Percentiles rank a stretch among this genome's conserved stretches.
These are phyloP conservation scores for Potentilla sterilis DNA, from an alignment of 306 rosid genomes.

Conservation along the genomic window DNA sequence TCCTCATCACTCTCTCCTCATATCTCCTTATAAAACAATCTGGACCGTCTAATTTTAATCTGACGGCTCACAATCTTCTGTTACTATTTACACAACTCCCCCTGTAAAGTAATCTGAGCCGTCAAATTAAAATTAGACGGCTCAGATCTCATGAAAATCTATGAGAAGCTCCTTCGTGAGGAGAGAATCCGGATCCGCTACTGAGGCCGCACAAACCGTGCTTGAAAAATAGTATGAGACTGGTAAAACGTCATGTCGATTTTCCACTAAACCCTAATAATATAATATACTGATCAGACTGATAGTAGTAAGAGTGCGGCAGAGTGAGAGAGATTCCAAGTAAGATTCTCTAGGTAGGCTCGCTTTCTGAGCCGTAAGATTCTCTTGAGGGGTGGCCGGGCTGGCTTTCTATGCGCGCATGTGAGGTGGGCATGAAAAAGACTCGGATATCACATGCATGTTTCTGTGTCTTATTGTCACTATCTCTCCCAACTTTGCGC, in stretches of 20 bases:
- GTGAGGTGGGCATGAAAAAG: slow-evolving; percentile 38
- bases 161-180: too few relatives aligned
- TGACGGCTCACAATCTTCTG: too few relatives aligned
- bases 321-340: neutral
- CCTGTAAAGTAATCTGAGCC: too few relatives aligned
- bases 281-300: neutral
- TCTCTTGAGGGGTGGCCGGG: neutral
- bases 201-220: neutral
- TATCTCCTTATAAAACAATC: too few relatives aligned
- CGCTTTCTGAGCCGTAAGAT: neutral
- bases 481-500: slow-evolving; percentile 31
- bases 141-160: too few relatives aligned
- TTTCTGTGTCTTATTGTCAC: slow-evolving; percentile 7
- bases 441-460: slow-evolving; percentile 50
- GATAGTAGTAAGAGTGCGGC: neutral
- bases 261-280: neutral
- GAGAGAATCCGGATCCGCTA: neutral
- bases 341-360: neutral
- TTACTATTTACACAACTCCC: too few relatives aligned
- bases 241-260: neutral
- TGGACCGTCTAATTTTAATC: too few relatives aligned
- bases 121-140: too few relatives aligned
- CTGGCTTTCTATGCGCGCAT: slow-evolving; percentile 7
- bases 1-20: too few relatives aligned
- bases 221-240: neutral